Percentiles rank a stretch among this genome's conserved stretches.
Conservation (phyloP, 2,329 filamentous ascomycete genomes). For the Acephala macrosclerotiorum region DNA sequence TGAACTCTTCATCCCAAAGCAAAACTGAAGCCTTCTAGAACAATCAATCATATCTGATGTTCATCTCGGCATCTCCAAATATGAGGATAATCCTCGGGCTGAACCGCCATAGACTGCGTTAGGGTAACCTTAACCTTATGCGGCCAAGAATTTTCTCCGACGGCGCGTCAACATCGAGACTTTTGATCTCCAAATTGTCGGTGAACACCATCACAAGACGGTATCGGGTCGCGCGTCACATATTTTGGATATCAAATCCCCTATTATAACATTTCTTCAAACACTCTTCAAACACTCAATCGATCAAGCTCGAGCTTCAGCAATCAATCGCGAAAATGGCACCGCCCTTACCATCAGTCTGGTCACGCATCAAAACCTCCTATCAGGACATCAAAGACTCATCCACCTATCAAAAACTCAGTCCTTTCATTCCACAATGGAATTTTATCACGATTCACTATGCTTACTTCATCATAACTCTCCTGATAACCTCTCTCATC, state of each 20-base stretch:
- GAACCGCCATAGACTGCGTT: constrained; percentile 3
- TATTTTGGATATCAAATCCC: constrained; percentile 5
- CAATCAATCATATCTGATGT: not conserved
- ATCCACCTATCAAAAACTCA: not conserved
- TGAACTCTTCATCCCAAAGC: not conserved
- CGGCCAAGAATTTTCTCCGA: not conserved
- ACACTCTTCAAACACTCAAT: not conserved
- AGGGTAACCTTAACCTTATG: not conserved
- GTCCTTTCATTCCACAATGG: constrained; percentile 40
- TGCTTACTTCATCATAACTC: constrained; percentile 66
- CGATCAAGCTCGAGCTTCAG: not conserved
- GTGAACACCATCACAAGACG: not conserved
- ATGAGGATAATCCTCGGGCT: constrained; percentile 16
- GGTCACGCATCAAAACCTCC: not conserved
- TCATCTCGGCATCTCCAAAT: not conserved
- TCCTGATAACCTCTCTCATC: constrained; percentile 62
- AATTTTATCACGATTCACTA: constrained; percentile 74
- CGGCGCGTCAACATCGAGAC: not conserved
- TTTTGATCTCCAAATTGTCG: too few species aligned
- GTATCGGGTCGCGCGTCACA: not conserved
- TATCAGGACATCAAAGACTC: not conserved
- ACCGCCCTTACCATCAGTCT: not conserved
- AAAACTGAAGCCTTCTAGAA: not conserved
- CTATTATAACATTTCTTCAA: too few species aligned
- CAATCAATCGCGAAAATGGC: not conserved